A percentile compares a stretch with the other conserved stretches of the same genome.
Conservation (phyloP, 1,139 yeast genomes). For the Candida frijolesensis region DNA sequence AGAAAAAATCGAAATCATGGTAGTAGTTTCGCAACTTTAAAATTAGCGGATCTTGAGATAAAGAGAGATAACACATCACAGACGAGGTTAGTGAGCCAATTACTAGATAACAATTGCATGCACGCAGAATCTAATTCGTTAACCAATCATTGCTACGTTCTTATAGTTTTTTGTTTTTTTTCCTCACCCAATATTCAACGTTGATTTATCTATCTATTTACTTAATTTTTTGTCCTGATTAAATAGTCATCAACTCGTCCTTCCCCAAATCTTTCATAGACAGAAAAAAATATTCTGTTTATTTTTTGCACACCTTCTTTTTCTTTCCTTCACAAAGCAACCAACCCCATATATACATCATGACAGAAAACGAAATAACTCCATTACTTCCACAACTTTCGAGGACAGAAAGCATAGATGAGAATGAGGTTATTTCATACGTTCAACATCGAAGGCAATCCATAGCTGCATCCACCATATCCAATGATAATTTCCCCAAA, state of each 20-base stretch:
- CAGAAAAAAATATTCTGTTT: neutral
- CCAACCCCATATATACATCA: neutral
- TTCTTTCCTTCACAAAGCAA: neutral
- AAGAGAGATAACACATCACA: neutral
- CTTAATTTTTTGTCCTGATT: too few species aligned
- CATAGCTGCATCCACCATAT: conserved; percentile 30
- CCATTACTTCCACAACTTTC: conserved; percentile 6
- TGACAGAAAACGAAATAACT: conserved; percentile 1
- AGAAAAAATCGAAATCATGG: too few species aligned
- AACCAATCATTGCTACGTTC: too few species aligned
- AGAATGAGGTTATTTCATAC: conserved; percentile 39
- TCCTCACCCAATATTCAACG: too few species aligned
- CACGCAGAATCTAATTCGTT: too few species aligned
- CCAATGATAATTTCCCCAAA: conserved; percentile 23
- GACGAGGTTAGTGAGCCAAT: neutral
- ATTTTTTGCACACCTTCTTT: neutral
- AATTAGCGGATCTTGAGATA: neutral
- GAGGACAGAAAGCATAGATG: conserved; percentile 19
- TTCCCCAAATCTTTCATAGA: neutral
- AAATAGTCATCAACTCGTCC: too few species aligned
- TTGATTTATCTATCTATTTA: too few species aligned
- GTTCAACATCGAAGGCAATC: conserved; percentile 45
- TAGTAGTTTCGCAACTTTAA: neutral
- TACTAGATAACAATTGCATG: neutral
- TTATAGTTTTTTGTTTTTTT: too few species aligned